Conservation (phyloP, 805 yeast genomes). For the Zygosaccharomyces siamensis region DNA sequence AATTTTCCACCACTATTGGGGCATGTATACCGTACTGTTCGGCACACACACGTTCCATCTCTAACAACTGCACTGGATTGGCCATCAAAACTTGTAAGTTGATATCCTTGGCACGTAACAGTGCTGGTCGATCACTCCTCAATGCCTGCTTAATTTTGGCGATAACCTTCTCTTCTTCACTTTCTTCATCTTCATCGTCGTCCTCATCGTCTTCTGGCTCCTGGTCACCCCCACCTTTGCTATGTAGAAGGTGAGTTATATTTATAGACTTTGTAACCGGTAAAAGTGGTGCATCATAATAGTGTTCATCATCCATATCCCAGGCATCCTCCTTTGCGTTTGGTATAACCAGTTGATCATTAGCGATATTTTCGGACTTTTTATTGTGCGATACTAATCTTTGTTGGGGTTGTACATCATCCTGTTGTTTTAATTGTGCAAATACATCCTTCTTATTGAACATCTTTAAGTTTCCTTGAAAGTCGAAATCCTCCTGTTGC, state of each 20-base stretch:
- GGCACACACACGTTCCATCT: constrained; percentile 57
- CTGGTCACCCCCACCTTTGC: constrained; percentile 20
- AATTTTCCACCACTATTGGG: constrained; percentile 52
- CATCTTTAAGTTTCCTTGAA: constrained; percentile 71
- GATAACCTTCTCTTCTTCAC: constrained; percentile 24
- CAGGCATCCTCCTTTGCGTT: constrained; percentile 46
- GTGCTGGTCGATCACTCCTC: constrained; percentile 11
- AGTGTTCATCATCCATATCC: constrained; percentile 38
- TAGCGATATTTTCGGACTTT: constrained; percentile 49
- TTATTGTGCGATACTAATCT: constrained; percentile 76
- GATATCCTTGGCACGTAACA: constrained; percentile 18
- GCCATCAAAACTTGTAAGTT: constrained; percentile 48
- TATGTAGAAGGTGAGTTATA: constrained; percentile 33
- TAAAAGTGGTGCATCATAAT: constrained; percentile 21
- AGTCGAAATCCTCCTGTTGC: constrained; percentile 68
- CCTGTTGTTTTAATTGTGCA: constrained; percentile 65
- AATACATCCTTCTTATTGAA: constrained; percentile 79
- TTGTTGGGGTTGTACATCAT: constrained; percentile 52
- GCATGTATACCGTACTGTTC: constrained; percentile 50
- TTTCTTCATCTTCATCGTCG: constrained; percentile 12
- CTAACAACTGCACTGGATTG: constrained; percentile 73
- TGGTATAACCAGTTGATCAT: constrained; percentile 69
- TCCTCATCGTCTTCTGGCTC: constrained; percentile 9
- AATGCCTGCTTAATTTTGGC: constrained; percentile 16
- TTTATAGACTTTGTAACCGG: constrained; percentile 36